Base-by-base conservation (phyloP, 345 rosid species). In the Cardiospermum halicacabum region DNA sequence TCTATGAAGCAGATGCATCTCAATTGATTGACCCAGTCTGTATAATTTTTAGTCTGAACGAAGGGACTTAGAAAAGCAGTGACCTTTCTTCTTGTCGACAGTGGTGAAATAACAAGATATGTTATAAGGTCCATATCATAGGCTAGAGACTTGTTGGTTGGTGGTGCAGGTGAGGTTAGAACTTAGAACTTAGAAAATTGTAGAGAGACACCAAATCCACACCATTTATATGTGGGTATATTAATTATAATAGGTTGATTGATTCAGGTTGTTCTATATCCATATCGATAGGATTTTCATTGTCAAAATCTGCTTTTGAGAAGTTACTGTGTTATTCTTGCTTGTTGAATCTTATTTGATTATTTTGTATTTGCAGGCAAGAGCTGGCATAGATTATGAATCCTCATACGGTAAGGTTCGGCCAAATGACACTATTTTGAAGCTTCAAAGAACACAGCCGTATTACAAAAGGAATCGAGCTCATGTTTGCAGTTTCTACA, bases 361-460 rank as follows among this genome's bases (percentile, higher is more conserved):
- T 58, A 55, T 31, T 67, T 39, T 37, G 40, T 27, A 45, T n/a
- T 25, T 82, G 81, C 79, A 93, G 98, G 80, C 98, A 13, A 81
- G 94, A 78, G 97, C 97, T 66, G 98, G 98, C 48, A 76, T 93
- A 62, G 97, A 93, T 77, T 93, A 93, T 69, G 97, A 93, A 69
- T 93, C 98, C 62, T 93, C 98, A n/a, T 93, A 74, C 65, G 96
- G 98, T 26, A 93, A 90, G 76, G 95, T 54, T 45, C 84, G 85
- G 3, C 78, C 98, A 56, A 93, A 75, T 73, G 98, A 93, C 73
- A 93, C 97, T 28, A 90, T 93, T 58, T n/a, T 90, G 73, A 90
- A 93, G 84, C 97, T 93, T 66, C 96, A 93, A 72, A 84, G 98
- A 63, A 93, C 98, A 42, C 79, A 86, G 24, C 97, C 97, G 15